Evolutionary conservation across 805 yeast genomes (phyloP).

Genomic region (Hermanozyma aechmeae): DNA sequence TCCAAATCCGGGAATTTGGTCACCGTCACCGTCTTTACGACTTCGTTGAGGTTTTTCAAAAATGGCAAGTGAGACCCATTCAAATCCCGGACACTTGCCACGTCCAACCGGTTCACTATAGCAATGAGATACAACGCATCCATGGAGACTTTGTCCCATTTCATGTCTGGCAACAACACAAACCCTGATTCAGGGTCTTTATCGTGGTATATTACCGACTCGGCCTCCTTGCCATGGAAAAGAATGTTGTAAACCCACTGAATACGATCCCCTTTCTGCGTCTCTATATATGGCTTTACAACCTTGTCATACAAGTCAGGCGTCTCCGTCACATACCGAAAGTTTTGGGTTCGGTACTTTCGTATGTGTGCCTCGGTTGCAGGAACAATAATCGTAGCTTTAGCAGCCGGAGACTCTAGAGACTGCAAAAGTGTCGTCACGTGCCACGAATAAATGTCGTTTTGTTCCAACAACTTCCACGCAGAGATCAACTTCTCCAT

Average conservation of each 20-base stretch:
- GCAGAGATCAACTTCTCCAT: no score
- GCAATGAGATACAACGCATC: constrained; percentile 71
- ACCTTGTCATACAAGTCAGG: constrained; percentile 57
- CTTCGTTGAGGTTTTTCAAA: constrained; percentile 37
- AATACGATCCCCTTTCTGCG: constrained; percentile 68
- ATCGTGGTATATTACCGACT: constrained; percentile 63
- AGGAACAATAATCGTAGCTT: constrained; percentile 74
- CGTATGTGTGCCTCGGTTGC: constrained; percentile 80
- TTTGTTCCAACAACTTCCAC: background rate
- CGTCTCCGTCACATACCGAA: constrained; percentile 66
- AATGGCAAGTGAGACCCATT: constrained; percentile 48
- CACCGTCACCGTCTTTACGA: constrained; percentile 37
- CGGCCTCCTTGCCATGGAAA: constrained; percentile 75
- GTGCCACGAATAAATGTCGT: background rate
- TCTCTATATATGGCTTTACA: constrained; percentile 68
- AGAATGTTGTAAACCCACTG: constrained; percentile 88
- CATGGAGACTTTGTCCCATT: constrained; percentile 77
- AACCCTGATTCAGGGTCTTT: constrained; percentile 48
- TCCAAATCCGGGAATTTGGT: constrained; percentile 29
- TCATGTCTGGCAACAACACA: constrained; percentile 86
- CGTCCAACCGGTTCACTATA: constrained; percentile 59
- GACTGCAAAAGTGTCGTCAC: background rate
- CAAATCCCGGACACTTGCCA: constrained; percentile 71
- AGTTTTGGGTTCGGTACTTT: constrained; percentile 57
- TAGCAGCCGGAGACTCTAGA: constrained; percentile 45